phyloP scores from a whole-genome alignment of 2,329 filamentous ascomycete genomes.

The Colletotrichum cereale region DNA sequence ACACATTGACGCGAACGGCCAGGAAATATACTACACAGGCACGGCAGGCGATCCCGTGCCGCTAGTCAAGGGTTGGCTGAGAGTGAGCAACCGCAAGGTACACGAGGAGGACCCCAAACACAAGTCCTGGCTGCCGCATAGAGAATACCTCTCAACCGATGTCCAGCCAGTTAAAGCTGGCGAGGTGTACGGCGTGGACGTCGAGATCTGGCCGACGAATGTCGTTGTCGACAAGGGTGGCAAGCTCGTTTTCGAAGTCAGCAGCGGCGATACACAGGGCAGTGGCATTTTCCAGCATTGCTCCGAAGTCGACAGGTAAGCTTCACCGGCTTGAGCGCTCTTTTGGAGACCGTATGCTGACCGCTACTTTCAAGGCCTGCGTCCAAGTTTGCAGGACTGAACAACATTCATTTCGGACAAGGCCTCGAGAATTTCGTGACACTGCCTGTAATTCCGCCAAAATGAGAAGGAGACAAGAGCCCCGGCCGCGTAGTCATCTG shows the following conservation, averaged over 20 bases:
- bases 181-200: conserved; percentile 69
- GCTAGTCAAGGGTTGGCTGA: conserved; percentile 74
- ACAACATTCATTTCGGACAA: conserved; percentile 66
- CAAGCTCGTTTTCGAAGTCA: conserved; percentile 67
- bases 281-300: conserved; percentile 68
- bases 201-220: conserved; percentile 76
- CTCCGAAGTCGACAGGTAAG: conserved; percentile 60
- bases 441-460: conserved; percentile 63
- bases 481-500: too few relatives aligned
- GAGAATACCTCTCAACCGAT: conserved; percentile 70
- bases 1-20: conserved; percentile 65
- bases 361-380: conserved; percentile 59
- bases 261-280: conserved; percentile 70
- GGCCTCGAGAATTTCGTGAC: conserved; percentile 63
- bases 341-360: conserved; percentile 50
- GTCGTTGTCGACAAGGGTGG: conserved; percentile 63
- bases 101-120: conserved; percentile 64
- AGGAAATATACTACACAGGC: conserved; percentile 74
- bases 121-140: conserved; percentile 65
- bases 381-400: conserved; percentile 56
- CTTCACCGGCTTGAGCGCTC: conserved; percentile 48
- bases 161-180: conserved; percentile 65
- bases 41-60: conserved; percentile 74
- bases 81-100: conserved; percentile 67
- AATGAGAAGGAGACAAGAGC: background rate